Percentiles rank a stretch among this genome's conserved stretches.
These are phyloP conservation scores for Helichrysum umbraculigerum DNA, from an alignment of 129 eudicot genomes.

Conservation along the genomic window DNA sequence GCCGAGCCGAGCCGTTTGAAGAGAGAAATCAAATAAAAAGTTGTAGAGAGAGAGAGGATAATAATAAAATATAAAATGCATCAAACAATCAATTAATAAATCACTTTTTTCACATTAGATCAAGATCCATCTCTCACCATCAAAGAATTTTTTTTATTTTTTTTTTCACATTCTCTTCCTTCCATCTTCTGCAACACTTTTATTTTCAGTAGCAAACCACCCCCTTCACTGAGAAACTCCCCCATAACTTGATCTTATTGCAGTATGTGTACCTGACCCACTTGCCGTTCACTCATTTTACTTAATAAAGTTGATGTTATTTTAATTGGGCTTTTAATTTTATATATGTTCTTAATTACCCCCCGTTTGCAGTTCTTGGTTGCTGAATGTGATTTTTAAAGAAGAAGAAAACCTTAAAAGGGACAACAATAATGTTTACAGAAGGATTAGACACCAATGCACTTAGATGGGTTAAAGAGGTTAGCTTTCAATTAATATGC, in stretches of 20 bases:
- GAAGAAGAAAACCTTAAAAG: constrained; percentile 23
- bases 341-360: constrained; percentile 1
- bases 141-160: constrained; percentile 15
- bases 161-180: constrained; percentile 5
- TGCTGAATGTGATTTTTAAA: constrained; percentile 24
- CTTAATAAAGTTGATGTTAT: neutral
- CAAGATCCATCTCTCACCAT: constrained; percentile 32
- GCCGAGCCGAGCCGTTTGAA: neutral
- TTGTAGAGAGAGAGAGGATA: constrained; percentile 15
- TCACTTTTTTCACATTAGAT: neutral
- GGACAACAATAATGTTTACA: constrained; percentile 53
- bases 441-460: constrained; percentile 86
- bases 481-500: constrained; percentile 19
- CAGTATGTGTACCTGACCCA: constrained; percentile 8
- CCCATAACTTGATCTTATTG: neutral
- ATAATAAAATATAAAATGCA: neutral
- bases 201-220: constrained; percentile 7
- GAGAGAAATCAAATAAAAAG: constrained; percentile 14
- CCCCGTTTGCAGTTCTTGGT: constrained; percentile 6
- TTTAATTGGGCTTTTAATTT: neutral
- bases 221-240: neutral
- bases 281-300: neutral
- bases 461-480: constrained; percentile 78
- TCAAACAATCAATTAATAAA: no score
- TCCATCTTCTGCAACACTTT: neutral